These are phyloP conservation scores for Suhomyces sp. DNA, from an alignment of 805 yeast species.

Conservation along the genomic window DNA sequence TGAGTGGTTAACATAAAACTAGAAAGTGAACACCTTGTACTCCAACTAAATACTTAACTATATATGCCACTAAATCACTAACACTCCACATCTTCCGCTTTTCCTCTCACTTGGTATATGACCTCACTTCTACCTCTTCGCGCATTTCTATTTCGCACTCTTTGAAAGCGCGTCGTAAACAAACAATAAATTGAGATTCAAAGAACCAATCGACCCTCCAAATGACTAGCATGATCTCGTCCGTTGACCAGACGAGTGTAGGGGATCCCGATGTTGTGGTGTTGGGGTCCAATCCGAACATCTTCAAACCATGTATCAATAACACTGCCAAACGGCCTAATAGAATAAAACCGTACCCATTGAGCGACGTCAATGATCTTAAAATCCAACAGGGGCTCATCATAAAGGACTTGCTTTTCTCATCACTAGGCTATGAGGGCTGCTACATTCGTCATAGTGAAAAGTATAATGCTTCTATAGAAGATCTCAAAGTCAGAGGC, in stretches of 20 bases:
- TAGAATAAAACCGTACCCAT: conserved; percentile 41
- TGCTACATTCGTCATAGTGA: conserved; percentile 67
- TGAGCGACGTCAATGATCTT: conserved; percentile 45
- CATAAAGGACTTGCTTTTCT: conserved; percentile 64
- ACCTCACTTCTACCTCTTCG: not conserved
- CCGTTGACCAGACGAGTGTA: conserved; percentile 7
- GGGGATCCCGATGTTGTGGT: conserved; percentile 16
- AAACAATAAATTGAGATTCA: not conserved
- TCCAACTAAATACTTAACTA: not conserved
- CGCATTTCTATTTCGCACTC: not conserved
- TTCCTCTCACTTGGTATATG: not conserved
- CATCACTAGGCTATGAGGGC: conserved; percentile 75
- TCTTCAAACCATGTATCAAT: conserved; percentile 13
- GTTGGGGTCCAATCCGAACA: conserved; percentile 14
- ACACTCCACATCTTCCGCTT: too few relatives aligned
- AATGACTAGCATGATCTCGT: conserved; percentile 13
- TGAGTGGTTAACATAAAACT: conserved; percentile 12
- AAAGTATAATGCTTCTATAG: conserved; percentile 47
- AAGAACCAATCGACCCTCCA: not conserved
- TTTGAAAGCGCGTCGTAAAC: not conserved
- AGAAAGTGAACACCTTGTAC: not conserved
- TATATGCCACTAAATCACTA: not conserved
- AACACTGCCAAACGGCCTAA: conserved; percentile 7
- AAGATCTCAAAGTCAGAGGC: conserved; percentile 49
- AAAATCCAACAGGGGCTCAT: conserved; percentile 71